phyloP scores from a whole-genome alignment of 306 rosid genomes.

The Astragalus glycyphyllos region DNA sequence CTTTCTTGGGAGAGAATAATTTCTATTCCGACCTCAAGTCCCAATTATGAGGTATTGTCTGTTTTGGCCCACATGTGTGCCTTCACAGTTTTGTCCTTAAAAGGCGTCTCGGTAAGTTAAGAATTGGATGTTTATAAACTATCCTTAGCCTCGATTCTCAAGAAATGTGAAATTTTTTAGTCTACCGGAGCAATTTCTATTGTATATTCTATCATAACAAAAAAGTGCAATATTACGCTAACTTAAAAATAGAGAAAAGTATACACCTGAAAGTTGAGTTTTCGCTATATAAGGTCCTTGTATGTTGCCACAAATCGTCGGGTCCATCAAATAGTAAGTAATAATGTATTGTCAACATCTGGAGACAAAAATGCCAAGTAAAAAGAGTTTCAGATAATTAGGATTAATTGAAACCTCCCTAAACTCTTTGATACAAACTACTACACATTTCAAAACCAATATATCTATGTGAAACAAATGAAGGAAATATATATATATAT shows the following conservation, averaged over 20 bases:
- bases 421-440: constrained; percentile 21
- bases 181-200: constrained; percentile 2
- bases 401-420: constrained; percentile 22
- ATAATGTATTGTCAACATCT: constrained; percentile 95
- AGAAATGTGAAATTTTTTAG: no score
- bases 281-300: constrained; percentile 68
- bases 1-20: constrained; percentile 2
- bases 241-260: constrained; percentile 12
- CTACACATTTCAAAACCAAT: constrained; percentile 15
- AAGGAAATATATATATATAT: no score
- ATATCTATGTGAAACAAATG: background rate
- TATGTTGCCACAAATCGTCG: constrained; percentile 82
- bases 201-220: constrained; percentile 10
- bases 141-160: no score
- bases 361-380: constrained; percentile 36
- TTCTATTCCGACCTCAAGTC: background rate
- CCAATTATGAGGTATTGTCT: no score
- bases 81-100: no score
- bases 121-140: no score
- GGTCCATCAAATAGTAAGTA: constrained; percentile 89
- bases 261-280: constrained; percentile 77
- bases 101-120: no score
- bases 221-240: constrained; percentile 12
- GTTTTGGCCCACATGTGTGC: no score
- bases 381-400: constrained; percentile 13